Conservation (phyloP, 106 monocot genomes). For the Agapanthus africanus region DNA sequence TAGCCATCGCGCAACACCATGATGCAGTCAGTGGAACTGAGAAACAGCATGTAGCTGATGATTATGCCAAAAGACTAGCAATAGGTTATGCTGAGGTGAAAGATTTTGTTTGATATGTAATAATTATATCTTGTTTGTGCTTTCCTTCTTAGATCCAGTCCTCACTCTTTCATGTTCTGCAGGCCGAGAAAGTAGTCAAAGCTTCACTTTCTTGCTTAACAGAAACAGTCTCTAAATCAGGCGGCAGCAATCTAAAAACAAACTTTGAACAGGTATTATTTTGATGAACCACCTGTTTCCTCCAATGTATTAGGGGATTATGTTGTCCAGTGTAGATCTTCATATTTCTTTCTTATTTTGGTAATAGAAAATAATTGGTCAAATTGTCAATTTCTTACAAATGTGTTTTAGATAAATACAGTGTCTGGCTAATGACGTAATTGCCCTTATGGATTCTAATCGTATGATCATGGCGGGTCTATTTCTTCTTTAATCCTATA, state of each 20-base stretch:
- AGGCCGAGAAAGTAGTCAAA: slow-evolving; percentile 81
- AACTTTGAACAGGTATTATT: slow-evolving; percentile 71
- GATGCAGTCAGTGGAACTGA: slow-evolving; percentile 98
- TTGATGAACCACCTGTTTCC: not conserved
- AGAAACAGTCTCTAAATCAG: slow-evolving; percentile 34
- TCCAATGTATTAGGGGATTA: not conserved
- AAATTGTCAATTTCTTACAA: not conserved
- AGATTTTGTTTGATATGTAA: too few species aligned
- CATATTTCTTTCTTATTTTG: not conserved
- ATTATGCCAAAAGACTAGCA: slow-evolving; percentile 80
- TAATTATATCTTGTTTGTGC: not conserved
- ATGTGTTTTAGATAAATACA: not conserved
- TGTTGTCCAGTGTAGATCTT: not conserved
- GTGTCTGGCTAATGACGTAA: not conserved
- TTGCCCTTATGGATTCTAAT: not conserved
- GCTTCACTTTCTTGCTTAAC: slow-evolving; percentile 76
- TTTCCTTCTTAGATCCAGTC: not conserved
- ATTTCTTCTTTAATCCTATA: not conserved
- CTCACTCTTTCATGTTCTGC: slow-evolving; percentile 9
- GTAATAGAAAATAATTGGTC: not conserved
- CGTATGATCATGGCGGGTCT: not conserved
- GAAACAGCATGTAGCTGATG: slow-evolving; percentile 94
- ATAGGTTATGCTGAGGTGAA: slow-evolving; percentile 81
- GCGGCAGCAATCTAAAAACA: slow-evolving; percentile 42
- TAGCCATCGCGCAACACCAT: slow-evolving; percentile 94